Conservation (phyloP, 1,284 basidiomycete genomes). For the Ustilago nuda region DNA sequence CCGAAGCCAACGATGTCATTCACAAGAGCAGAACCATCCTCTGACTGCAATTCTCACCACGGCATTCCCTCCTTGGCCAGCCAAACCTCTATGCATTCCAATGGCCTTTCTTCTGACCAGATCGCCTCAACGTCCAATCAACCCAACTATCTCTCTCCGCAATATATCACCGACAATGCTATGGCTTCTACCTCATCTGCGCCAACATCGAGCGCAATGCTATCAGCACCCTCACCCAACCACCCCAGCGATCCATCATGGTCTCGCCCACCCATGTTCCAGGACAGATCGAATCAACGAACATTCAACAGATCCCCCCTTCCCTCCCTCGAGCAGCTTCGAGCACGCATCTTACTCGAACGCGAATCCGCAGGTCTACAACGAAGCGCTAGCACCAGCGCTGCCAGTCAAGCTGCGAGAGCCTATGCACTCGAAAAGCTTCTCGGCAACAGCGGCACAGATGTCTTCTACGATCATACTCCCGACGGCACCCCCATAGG, state of each 20-base stretch:
- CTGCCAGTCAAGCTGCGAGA: conserved; percentile 63
- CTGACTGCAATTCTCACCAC: background rate
- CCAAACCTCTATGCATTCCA: background rate
- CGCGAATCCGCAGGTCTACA: conserved; percentile 55
- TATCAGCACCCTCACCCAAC: conserved; percentile 10
- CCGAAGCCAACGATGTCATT: background rate
- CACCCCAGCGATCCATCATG: conserved; percentile 22
- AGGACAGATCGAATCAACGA: conserved; percentile 25
- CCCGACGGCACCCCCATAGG: conserved; percentile 41
- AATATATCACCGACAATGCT: background rate
- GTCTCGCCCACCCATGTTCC: conserved; percentile 37
- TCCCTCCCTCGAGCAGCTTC: conserved; percentile 65
- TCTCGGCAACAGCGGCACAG: conserved; percentile 56
- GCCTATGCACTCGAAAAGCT: conserved; percentile 67
- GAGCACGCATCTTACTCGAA: conserved; percentile 62
- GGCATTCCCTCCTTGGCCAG: background rate
- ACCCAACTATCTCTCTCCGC: background rate
- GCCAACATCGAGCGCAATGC: conserved; percentile 2
- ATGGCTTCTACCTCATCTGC: conserved; percentile 11
- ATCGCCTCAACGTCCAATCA: conserved; percentile 4
- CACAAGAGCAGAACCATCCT: conserved; percentile 6
- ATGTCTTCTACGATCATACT: conserved; percentile 51
- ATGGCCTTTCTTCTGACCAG: conserved; percentile 5
- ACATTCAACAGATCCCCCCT: conserved; percentile 51
- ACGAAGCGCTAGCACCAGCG: conserved; percentile 60